Percentiles rank a stretch among this genome's conserved stretches.
phyloP scores from a whole-genome alignment of 208 protist genomes.

The Acanthamoeba quina region DNA sequence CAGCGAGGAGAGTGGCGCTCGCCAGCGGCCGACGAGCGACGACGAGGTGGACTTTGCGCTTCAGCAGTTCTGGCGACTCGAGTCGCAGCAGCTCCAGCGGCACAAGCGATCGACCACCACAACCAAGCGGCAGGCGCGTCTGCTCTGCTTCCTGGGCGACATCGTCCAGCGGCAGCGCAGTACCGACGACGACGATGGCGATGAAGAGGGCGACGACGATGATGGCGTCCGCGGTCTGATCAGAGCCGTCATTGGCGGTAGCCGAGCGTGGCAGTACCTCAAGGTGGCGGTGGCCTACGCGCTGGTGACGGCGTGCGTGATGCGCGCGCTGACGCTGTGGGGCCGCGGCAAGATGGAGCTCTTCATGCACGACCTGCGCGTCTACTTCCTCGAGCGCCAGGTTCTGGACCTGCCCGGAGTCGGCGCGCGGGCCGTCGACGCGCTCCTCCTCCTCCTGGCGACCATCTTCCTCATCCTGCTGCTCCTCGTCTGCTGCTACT shows the following conservation, averaged over 20 bases:
- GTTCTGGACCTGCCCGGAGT: background rate
- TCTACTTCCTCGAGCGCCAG: background rate
- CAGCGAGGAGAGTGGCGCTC: background rate
- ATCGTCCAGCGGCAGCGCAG: background rate
- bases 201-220: background rate
- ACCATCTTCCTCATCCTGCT: slow-evolving; percentile 1
- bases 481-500: background rate
- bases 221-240: background rate
- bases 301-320: background rate
- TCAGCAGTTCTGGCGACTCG: slow-evolving; percentile 32
- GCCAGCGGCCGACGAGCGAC: background rate
- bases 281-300: background rate
- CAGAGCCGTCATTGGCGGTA: background rate
- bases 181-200: background rate
- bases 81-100: background rate
- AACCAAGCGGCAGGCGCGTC: background rate
- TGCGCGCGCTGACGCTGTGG: background rate
- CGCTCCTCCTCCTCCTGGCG: background rate
- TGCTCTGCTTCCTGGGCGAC: slow-evolving; percentile 44
- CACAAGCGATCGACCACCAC: background rate
- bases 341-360: slow-evolving; percentile 58
- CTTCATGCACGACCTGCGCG: background rate
- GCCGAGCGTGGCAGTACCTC: background rate
- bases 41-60: background rate
- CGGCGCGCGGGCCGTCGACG: background rate